phyloP scores from a whole-genome alignment of 1,284 basidiomycete species.

The Malassezia yamatoensis region DNA sequence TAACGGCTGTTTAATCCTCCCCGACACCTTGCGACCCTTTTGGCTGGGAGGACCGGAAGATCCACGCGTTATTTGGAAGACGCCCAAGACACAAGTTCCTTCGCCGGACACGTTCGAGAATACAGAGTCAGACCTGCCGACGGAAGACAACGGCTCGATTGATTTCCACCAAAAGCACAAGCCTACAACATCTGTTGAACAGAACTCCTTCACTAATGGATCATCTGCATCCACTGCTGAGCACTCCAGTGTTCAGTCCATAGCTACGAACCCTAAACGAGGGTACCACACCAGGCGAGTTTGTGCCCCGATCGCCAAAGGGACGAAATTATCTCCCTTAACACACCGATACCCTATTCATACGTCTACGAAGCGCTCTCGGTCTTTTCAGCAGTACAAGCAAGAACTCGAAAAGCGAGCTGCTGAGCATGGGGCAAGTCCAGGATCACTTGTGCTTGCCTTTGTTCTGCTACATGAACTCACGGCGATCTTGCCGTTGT shows the following conservation, averaged over 20 bases:
- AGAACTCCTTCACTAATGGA: no score
- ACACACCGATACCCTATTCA: neutral
- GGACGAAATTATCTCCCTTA: no score
- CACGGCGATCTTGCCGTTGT: conserved; percentile 68
- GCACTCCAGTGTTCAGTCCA: no score
- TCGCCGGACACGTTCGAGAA: no score
- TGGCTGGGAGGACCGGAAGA: conserved; percentile 30
- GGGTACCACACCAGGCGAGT: no score
- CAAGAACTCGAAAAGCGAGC: conserved; percentile 25
- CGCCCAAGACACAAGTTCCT: neutral
- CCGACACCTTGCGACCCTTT: conserved; percentile 27
- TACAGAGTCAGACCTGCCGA: no score
- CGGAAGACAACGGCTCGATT: no score
- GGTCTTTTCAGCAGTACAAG: neutral
- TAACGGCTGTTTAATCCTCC: conserved; percentile 25
- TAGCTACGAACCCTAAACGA: no score
- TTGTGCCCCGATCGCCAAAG: no score
- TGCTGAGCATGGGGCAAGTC: conserved; percentile 54
- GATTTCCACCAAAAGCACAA: no score
- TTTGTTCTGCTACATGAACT: conserved; percentile 78
- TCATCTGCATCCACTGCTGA: no score
- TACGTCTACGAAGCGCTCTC: neutral
- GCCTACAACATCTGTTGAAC: no score
- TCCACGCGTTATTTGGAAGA: conserved; percentile 27
- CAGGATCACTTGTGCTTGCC: conserved; percentile 66